Evolutionary conservation across 1,284 basidiomycete species (phyloP).

Genomic region (Austroboletus niveus): DNA sequence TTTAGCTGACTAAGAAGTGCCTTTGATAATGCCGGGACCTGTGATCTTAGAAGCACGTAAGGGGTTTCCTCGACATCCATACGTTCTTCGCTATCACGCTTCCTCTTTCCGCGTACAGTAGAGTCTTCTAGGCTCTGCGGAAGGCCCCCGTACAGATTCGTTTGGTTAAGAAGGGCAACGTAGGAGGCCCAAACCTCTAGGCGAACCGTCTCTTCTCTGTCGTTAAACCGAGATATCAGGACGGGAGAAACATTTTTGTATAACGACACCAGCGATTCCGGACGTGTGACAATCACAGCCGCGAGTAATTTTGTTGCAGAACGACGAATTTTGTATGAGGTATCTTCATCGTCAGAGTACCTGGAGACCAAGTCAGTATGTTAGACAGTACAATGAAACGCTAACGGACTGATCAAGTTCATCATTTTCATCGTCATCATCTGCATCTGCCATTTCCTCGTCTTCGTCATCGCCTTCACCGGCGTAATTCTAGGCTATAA

Average conservation of each 20-base stretch:
- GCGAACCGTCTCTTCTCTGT: conserved; percentile 96
- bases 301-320: conserved; percentile 89
- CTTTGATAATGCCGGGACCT: conserved; percentile 79
- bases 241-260: conserved; percentile 86
- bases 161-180: conserved; percentile 77
- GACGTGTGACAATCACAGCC: conserved; percentile 83
- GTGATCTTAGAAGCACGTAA: conserved; percentile 62
- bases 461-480: conserved; percentile 76
- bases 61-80: conserved; percentile 83
- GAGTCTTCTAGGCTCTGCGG: conserved; percentile 51
- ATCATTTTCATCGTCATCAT: conserved; percentile 78
- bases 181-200: conserved; percentile 92
- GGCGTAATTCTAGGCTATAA: conserved; percentile 75
- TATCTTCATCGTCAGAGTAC: conserved; percentile 97
- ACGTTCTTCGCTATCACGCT: conserved; percentile 66
- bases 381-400: not conserved
- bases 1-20: conserved; percentile 83
- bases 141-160: conserved; percentile 68
- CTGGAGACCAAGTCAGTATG: conserved; percentile 37
- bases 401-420: conserved; percentile 65
- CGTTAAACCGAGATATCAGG: conserved; percentile 87
- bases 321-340: conserved; percentile 97
- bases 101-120: conserved; percentile 67
- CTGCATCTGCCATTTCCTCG: conserved; percentile 77
- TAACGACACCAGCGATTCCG: conserved; percentile 77